Evolutionary conservation across 495 filamentous ascomycete genomes (phyloP).

Genomic region (Aspergillus coremiiformis): DNA sequence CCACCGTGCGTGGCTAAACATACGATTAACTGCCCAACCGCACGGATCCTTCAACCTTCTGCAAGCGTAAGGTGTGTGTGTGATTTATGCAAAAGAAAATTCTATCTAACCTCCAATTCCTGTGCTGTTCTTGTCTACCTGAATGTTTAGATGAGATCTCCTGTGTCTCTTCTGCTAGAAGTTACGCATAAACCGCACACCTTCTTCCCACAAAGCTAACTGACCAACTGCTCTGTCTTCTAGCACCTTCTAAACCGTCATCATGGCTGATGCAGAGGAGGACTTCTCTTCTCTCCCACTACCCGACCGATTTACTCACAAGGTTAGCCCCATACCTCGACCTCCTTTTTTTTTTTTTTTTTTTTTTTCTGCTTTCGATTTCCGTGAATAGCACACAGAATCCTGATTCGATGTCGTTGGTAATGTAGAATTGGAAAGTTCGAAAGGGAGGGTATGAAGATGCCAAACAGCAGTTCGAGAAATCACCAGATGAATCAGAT

Average conservation of each 20-base stretch:
- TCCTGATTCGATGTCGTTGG: slow-evolving; percentile 16
- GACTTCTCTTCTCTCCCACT: slow-evolving; percentile 79
- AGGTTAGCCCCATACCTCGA: slow-evolving; percentile 45
- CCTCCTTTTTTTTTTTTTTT: too few relatives aligned
- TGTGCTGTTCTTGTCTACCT: neutral
- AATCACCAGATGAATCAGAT: slow-evolving; percentile 78
- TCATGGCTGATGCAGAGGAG: slow-evolving; percentile 58
- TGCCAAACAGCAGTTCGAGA: slow-evolving; percentile 76
- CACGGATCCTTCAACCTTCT: slow-evolving; percentile 18
- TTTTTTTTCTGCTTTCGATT: too few relatives aligned
- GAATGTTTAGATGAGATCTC: neutral
- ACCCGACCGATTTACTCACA: slow-evolving; percentile 78
- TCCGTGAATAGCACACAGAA: neutral
- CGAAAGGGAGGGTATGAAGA: slow-evolving; percentile 94
- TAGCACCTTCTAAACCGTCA: slow-evolving; percentile 12
- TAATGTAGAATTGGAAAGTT: slow-evolving; percentile 82
- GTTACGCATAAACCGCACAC: neutral
- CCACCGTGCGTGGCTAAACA: neutral
- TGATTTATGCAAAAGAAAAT: neutral
- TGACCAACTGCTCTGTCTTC: neutral
- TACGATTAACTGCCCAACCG: neutral
- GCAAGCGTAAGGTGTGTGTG: slow-evolving; percentile 15
- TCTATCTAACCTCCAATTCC: neutral
- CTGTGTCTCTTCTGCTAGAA: neutral
- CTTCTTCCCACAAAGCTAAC: neutral